Evolutionary conservation across 108 stramenopile genomes (phyloP).

Genomic region (Fragilaria radians): DNA sequence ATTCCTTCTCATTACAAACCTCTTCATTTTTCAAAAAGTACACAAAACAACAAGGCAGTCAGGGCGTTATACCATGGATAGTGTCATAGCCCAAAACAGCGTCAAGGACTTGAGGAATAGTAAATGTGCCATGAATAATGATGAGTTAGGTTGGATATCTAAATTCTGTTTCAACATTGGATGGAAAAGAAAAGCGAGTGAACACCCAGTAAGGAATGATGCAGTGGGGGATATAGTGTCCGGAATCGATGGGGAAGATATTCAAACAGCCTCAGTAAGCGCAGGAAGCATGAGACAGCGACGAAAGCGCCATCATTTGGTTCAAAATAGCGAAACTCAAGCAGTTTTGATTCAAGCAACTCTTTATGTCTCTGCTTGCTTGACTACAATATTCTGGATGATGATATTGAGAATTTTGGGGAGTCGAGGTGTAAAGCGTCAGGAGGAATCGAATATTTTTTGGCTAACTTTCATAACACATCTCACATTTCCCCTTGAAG

Average conservation of each 20-base stretch:
- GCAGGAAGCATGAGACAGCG: neutral
- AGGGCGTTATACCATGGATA: neutral
- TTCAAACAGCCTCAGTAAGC: neutral
- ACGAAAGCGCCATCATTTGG: neutral
- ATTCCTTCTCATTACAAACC: neutral
- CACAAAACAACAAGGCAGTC: neutral
- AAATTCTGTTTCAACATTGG: neutral
- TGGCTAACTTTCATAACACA: neutral
- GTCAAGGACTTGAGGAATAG: neutral
- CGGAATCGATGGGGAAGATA: neutral
- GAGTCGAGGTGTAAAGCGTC: neutral
- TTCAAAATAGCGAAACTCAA: neutral
- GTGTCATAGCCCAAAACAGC: neutral
- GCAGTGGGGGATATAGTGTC: neutral
- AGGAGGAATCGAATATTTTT: neutral
- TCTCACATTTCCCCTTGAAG: neutral
- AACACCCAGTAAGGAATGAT: neutral
- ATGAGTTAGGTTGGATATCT: neutral
- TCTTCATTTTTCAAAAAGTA: neutral
- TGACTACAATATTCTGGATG: neutral
- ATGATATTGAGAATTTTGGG: neutral
- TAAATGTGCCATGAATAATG: neutral
- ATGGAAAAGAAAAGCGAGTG: neutral
- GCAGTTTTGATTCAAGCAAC: neutral
- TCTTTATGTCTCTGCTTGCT: neutral